Base-by-base conservation (phyloP, 1,139 yeast species). In the Insectozyma bohioensis region DNA sequence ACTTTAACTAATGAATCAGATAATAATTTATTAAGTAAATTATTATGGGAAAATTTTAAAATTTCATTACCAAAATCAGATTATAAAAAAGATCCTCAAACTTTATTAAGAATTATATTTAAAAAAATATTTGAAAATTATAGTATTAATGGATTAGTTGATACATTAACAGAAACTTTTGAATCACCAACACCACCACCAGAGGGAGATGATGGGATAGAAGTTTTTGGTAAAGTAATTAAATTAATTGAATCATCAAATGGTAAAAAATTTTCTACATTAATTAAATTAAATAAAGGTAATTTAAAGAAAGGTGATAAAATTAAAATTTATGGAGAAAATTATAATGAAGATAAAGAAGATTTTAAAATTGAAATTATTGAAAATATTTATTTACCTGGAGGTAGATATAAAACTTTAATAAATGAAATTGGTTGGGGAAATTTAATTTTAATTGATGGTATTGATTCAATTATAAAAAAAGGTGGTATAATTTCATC, bases 351-450 rank as follows among this genome's bases (percentile, higher is more conserved):
- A 7, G 81, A 75, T 30, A 78, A 66, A 23, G 77, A 74, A 21
- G 85, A 81, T 33, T 79, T 64, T 36, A 61, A 65, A 35, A 56
- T 65, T 3, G 67, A 62, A 25, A 58, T 56, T 0, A 57, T 83
- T 3, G 62, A 63, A 5, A 73, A 67, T 6, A 54, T 88, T 9
- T 80, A 67, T 46, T 46, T 87, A 2, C 72, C 86, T 15, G 82
- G 87, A 31, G 92, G 92, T 0, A 67, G 95, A 41, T 88, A 85
- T 52, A 71, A 69, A 22, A 58, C 82, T 0, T 72, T 78, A 0
- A 68, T 85, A 0, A 61, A 68, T 1, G 65, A 67, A 15, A 78
- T 83, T 0, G 63, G 71, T 4, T 72, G 74, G 1, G 97, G 97
- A 0, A 71, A 75, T 19, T 60, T 87, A 36, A 92, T 79, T 0